phyloP scores from a whole-genome alignment of 768 basidiomycete genomes.

The Mycena polygramma region DNA sequence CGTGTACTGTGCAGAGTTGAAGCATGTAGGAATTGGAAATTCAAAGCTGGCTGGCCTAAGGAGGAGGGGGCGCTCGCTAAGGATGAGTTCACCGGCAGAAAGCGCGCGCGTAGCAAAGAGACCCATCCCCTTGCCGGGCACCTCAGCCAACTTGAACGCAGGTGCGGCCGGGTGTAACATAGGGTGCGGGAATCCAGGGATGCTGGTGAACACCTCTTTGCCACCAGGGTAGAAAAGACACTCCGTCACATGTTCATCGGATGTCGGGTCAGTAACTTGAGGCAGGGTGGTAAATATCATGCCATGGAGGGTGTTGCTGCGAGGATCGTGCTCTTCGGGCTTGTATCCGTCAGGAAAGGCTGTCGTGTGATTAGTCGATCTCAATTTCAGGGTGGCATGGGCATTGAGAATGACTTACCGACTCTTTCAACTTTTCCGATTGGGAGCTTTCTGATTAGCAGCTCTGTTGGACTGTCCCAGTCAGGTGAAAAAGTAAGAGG shows the following conservation, averaged over 20 bases:
- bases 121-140: constrained; percentile 43
- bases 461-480: neutral
- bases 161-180: constrained; percentile 21
- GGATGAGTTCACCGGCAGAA: constrained; percentile 47
- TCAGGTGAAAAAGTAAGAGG: too few species aligned
- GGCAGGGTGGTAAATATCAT: constrained; percentile 19
- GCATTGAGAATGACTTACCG: constrained; percentile 6
- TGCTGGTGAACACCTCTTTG: constrained; percentile 26
- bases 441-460: neutral
- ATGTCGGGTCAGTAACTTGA: neutral
- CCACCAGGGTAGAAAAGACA: constrained; percentile 26
- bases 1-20: neutral
- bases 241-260: constrained; percentile 21
- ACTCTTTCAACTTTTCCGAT: constrained; percentile 16
- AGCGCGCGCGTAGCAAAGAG: constrained; percentile 48
- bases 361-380: neutral
- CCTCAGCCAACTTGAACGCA: constrained; percentile 30
- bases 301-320: neutral
- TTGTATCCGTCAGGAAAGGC: constrained; percentile 1
- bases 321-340: neutral
- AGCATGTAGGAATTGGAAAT: neutral
- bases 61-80: constrained; percentile 53
- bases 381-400: neutral
- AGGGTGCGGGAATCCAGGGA: constrained; percentile 36
- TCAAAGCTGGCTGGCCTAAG: constrained; percentile 33